Evolutionary conservation across 345 rosid species (phyloP), one percentile per base, ranked within the genome.

Genomic region (Sisymbrium irio): DNA sequence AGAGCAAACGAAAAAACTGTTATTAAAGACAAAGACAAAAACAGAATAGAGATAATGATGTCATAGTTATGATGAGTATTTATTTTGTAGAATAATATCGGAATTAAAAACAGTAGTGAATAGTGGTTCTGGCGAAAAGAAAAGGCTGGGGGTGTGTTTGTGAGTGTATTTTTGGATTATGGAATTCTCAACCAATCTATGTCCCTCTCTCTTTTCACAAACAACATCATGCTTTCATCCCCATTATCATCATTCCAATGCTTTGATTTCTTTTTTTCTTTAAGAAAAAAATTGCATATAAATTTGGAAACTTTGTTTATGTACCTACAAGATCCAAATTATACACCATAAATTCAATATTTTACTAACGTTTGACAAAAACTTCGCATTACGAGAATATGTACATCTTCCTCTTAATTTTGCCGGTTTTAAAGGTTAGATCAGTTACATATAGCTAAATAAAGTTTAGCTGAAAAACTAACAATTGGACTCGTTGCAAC

Each of bases 141-240:
- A 59, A 71, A 18, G 42, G 4, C 3, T 27, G 61, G 1, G 14
- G 15, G 30, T n/a, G 51, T 22, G 25, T 22, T 22, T 22, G 61
- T 14, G 50, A 62, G 67, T 62, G 67, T 60, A 50, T 15, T 50
- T 33, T 12, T 62, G 76, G 42, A 62, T 50, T 62, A 18, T 28
- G 62, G 44, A 72, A 37, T 27, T 32, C 20, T 72, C 44, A 33
- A 42, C 46, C 32, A 0, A 42, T 18, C 62, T 41, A 5, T 41
- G 55, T 39, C 33, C 33, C 69, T 62, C 40, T 50, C 27, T 63
- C 68, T 72, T 73, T 33, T 42, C 63, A 73, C 77, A 44, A 73
- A 64, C 77, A 73, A 42, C 49, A 64, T 73, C 40, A 73, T 64
- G 63, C 40, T 51, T 59, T 63, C 61, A 49, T 71, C 49, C 51